Percentiles rank a stretch among this genome's conserved stretches.
Evolutionary conservation across 208 protist species (phyloP).

Genomic region (Leishmania aethiopica): DNA sequence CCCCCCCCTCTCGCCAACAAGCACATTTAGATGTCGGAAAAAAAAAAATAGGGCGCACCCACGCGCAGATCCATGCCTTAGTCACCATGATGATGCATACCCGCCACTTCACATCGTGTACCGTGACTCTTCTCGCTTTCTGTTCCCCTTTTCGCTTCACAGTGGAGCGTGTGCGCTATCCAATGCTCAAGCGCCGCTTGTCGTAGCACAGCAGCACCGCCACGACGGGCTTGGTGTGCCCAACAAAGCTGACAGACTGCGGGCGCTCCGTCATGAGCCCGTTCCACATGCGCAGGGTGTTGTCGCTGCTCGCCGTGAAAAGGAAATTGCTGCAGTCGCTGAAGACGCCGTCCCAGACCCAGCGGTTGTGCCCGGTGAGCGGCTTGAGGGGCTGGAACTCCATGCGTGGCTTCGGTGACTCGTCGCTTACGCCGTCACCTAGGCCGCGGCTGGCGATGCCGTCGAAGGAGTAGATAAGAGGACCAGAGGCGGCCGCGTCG

Average conservation of each 20-base stretch:
- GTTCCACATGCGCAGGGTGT: constrained; percentile 77
- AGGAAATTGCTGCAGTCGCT: constrained; percentile 73
- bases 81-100: not conserved
- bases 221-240: constrained; percentile 85
- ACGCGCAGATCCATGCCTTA: not conserved
- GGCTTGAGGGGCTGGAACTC: constrained; percentile 69
- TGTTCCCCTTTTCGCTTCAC: not conserved
- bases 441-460: constrained; percentile 2
- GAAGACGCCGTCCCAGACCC: constrained; percentile 89
- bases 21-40: not conserved
- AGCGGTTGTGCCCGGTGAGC: constrained; percentile 71
- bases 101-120: not conserved
- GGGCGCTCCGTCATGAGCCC: constrained; percentile 53
- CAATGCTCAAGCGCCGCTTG: constrained; percentile 9
- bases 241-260: constrained; percentile 67
- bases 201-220: constrained; percentile 50
- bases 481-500: not conserved
- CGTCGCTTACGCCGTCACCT: constrained; percentile 46
- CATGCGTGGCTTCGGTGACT: constrained; percentile 35
- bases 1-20: not conserved
- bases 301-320: constrained; percentile 85
- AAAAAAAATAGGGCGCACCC: not conserved
- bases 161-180: not conserved
- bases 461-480: constrained; percentile 21
- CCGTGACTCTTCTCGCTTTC: not conserved